Conservation (phyloP, 495 filamentous ascomycete genomes). For the Penicillium coprophilum region DNA sequence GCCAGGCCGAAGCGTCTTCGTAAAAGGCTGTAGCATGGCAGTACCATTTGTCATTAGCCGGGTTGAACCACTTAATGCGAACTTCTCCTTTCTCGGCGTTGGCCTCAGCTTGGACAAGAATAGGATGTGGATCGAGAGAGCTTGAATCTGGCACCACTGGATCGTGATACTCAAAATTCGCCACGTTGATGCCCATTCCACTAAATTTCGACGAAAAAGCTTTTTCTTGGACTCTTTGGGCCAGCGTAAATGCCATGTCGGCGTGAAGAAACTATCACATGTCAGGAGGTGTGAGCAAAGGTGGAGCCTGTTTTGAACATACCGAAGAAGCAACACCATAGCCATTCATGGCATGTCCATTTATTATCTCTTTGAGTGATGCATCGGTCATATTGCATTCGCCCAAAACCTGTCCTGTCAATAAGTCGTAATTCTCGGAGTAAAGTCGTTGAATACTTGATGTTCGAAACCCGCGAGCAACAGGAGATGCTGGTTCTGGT, state of each 20-base stretch:
- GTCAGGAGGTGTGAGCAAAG: background rate
- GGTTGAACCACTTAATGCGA: too few species aligned
- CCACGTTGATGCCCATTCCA: constrained; percentile 27
- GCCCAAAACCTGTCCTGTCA: background rate
- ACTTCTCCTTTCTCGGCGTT: too few species aligned
- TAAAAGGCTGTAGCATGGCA: too few species aligned
- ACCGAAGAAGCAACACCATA: constrained; percentile 21
- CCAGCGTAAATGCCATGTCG: too few species aligned
- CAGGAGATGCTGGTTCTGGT: background rate
- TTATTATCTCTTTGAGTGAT: background rate
- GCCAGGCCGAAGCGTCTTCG: too few species aligned
- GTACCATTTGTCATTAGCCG: too few species aligned
- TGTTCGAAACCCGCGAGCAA: constrained; percentile 14
- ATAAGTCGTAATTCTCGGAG: background rate
- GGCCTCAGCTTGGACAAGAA: too few species aligned
- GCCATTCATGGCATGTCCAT: background rate
- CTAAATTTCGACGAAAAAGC: background rate
- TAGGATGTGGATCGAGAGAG: too few species aligned
- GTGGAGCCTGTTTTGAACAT: constrained; percentile 13
- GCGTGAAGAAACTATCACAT: background rate
- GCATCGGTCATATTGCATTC: background rate
- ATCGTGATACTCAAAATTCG: constrained; percentile 24
- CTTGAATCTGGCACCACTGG: background rate
- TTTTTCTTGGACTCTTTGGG: too few species aligned
- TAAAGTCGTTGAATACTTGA: constrained; percentile 17